Conservation (phyloP, 192 early-diverging fungal species). For the Physocladia obscura region DNA sequence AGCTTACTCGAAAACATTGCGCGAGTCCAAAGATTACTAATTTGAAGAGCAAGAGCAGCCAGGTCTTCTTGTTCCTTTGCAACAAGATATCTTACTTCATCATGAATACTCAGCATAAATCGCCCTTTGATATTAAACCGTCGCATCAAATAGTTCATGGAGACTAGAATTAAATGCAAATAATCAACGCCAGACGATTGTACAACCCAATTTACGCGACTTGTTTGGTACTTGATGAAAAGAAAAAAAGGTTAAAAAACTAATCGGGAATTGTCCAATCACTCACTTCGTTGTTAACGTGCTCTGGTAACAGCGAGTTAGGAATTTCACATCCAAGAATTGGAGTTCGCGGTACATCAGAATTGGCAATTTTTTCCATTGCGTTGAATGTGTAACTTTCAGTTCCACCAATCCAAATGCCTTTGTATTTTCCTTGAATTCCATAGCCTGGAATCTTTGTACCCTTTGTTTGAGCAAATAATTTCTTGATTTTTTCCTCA, state of each 20-base stretch:
- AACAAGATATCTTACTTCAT: slow-evolving; percentile 89
- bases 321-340: slow-evolving; percentile 86
- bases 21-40: slow-evolving; percentile 91
- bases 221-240: slow-evolving; percentile 72
- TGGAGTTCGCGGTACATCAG: slow-evolving; percentile 77
- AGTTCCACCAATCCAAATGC: slow-evolving; percentile 84
- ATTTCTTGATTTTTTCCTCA: slow-evolving; percentile 57
- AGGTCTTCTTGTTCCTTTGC: slow-evolving; percentile 70
- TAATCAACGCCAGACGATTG: slow-evolving; percentile 98
- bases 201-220: slow-evolving; percentile 94
- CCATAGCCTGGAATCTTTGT: slow-evolving; percentile 39
- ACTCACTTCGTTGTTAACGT: slow-evolving; percentile 43
- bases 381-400: slow-evolving; percentile 95
- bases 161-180: slow-evolving; percentile 84
- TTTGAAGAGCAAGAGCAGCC: slow-evolving; percentile 82
- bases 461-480: slow-evolving; percentile 87
- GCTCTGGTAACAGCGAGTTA: slow-evolving; percentile 62
- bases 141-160: slow-evolving; percentile 79
- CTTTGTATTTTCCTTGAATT: slow-evolving; percentile 12
- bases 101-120: slow-evolving; percentile 90
- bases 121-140: slow-evolving; percentile 76
- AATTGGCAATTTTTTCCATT: slow-evolving; percentile 77
- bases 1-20: slow-evolving; percentile 80
- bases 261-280: no score
- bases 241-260: slow-evolving; percentile 7